phyloP scores from a whole-genome alignment of 2,329 filamentous ascomycete species.

The Blumeria graminis region DNA sequence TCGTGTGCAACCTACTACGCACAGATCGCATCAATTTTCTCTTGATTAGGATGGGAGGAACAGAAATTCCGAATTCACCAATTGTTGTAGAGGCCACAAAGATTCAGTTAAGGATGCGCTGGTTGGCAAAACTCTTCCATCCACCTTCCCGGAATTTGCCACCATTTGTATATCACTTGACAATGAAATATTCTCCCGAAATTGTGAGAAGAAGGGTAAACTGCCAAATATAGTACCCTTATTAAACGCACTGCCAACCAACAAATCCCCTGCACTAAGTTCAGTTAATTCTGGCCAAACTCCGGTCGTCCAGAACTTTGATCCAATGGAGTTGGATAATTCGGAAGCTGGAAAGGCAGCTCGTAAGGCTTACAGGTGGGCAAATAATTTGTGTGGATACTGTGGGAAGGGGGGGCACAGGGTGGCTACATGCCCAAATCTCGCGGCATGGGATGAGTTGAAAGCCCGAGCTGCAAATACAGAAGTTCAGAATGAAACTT shows the following conservation, averaged over 20 bases:
- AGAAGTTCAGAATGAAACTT: too few relatives aligned
- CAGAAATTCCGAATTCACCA: neutral
- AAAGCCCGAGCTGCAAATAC: too few relatives aligned
- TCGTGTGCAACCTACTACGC: neutral
- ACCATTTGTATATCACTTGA: neutral
- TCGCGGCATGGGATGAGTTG: too few relatives aligned
- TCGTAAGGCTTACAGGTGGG: too few relatives aligned
- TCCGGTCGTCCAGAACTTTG: neutral
- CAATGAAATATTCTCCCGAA: neutral
- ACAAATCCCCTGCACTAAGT: neutral
- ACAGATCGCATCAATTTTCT: neutral
- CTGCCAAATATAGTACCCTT: neutral
- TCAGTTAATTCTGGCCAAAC: neutral
- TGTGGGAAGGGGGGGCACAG: neutral
- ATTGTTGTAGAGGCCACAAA: neutral
- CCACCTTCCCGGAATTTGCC: neutral
- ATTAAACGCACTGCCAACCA: neutral
- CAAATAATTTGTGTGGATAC: conserved; percentile 1
- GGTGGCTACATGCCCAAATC: neutral
- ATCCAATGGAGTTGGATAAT: neutral
- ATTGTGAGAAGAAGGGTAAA: neutral
- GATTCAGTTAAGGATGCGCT: neutral
- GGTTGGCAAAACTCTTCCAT: neutral
- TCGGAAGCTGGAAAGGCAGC: neutral
- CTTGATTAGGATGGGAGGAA: neutral